Evolutionary conservation across 805 yeast species (phyloP), one percentile per base, ranked within the genome.

Genomic region (Suhomyces pyralidae): DNA sequence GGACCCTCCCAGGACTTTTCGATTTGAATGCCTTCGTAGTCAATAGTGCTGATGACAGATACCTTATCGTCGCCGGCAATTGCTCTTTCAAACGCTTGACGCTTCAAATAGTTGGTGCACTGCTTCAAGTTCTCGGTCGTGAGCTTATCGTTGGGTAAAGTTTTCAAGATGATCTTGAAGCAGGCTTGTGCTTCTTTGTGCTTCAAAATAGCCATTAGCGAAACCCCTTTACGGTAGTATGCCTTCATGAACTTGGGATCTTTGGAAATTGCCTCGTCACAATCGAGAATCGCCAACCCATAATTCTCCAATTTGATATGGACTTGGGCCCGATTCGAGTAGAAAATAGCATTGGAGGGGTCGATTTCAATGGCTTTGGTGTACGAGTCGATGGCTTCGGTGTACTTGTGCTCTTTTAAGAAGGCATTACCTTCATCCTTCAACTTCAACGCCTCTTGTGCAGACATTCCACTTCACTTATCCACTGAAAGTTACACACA

Each of bases 321-420:
- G 0, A 90, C 96, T 66, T 90, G 91, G 0, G 98, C 97, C 57
- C 97, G 78, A 69, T 93, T 93, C 8, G 97, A 40, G 64, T 77
- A 90, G 56, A 86, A 83, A 30, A 85, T 78, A 2, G 88, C 82
- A 49, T 85, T 84, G 4, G 71, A 58, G 10, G 78, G 67, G 58
- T 86, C 86, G 12, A 86, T 58, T 26, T 78, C 85, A 34, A 93
- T 86, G 7, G 97, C 97, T 55, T 78, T 66, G 1, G 93, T 80
- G 68, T 94, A 93, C 3, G 76, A 65, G 9, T 79, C 84, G n/a
- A 85, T 73, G 7, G 97, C 97, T 32, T 77, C 75, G 4, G 75
- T 76, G 58, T 74, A 85, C 57, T 83, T 74, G 40, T 90, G 86
- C 19, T 76, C 74, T 67, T 89, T 89, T 60, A 93, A 79, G 46